Conservation (phyloP, 2,329 filamentous ascomycete genomes). For the Penicillium fuscoglaucum region DNA sequence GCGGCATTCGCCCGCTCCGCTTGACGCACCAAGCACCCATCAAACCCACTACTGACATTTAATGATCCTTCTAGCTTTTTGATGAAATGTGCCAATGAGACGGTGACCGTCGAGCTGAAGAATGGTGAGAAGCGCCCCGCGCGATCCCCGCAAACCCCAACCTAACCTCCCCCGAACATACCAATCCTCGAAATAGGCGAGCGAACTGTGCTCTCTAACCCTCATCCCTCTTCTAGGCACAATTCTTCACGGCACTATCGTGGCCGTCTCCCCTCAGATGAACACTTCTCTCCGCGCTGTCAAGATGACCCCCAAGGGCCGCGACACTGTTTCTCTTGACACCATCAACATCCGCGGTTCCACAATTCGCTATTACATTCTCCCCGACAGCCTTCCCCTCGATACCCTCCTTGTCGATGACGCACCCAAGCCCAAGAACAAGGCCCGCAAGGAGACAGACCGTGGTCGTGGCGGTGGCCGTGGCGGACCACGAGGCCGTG, state of each 20-base stretch:
- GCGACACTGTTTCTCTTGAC: slow-evolving; percentile 84
- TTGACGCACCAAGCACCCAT: slow-evolving; percentile 9
- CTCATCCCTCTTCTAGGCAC: slow-evolving; percentile 63
- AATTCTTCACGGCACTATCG: slow-evolving; percentile 94
- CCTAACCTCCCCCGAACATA: not conserved
- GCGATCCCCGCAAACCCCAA: slow-evolving; percentile 5
- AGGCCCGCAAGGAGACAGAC: slow-evolving; percentile 85
- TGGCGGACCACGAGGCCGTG: slow-evolving; percentile 49
- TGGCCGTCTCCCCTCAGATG: slow-evolving; percentile 96
- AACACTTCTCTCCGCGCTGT: slow-evolving; percentile 94
- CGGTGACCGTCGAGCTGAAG: slow-evolving; percentile 96
- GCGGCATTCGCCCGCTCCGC: slow-evolving; percentile 11
- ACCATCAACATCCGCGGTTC: slow-evolving; percentile 96
- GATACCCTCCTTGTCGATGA: slow-evolving; percentile 97
- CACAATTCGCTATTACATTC: slow-evolving; percentile 94
- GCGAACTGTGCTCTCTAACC: slow-evolving; percentile 5
- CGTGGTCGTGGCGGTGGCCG: slow-evolving; percentile 50
- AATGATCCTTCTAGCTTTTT: slow-evolving; percentile 68
- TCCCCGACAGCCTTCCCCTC: slow-evolving; percentile 90
- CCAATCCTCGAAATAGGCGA: not conserved
- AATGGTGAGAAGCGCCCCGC: slow-evolving; percentile 65
- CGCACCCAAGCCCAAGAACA: slow-evolving; percentile 98
- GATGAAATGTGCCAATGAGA: slow-evolving; percentile 99
- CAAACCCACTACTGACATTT: slow-evolving; percentile 19
- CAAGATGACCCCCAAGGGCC: slow-evolving; percentile 90